phyloP scores from a whole-genome alignment of 768 basidiomycete genomes.

The Pleurotus platypus region DNA sequence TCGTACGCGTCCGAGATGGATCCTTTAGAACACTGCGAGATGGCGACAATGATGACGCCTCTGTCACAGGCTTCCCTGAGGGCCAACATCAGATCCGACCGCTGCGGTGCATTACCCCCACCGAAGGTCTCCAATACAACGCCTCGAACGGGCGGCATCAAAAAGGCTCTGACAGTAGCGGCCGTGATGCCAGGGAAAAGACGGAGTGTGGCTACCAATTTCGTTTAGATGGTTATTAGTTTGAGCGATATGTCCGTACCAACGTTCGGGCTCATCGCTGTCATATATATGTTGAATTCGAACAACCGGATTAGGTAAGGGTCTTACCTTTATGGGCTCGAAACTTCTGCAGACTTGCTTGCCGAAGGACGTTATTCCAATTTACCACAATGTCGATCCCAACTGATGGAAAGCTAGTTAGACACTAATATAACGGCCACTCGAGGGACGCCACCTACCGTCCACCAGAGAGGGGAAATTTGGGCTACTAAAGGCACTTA shows the following conservation, averaged over 20 bases:
- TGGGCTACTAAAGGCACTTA: slow-evolving; percentile 82
- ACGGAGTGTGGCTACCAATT: slow-evolving; percentile 62
- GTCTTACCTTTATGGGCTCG: slow-evolving; percentile 70
- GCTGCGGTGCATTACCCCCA: slow-evolving; percentile 88
- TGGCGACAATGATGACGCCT: slow-evolving; percentile 86
- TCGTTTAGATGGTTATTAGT: slow-evolving; percentile 1
- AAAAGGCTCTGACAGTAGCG: slow-evolving; percentile 70
- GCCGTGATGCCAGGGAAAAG: slow-evolving; percentile 86
- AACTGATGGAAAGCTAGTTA: slow-evolving; percentile 38
- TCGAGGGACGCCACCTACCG: slow-evolving; percentile 34
- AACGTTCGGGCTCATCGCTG: slow-evolving; percentile 80
- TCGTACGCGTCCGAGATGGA: slow-evolving; percentile 83
- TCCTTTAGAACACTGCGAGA: slow-evolving; percentile 87
- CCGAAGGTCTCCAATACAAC: slow-evolving; percentile 92
- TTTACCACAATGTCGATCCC: slow-evolving; percentile 89
- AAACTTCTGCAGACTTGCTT: slow-evolving; percentile 76
- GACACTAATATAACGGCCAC: slow-evolving; percentile 1
- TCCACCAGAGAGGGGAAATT: slow-evolving; percentile 82
- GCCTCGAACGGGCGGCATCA: slow-evolving; percentile 70
- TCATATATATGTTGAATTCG: not conserved
- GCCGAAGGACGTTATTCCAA: slow-evolving; percentile 85
- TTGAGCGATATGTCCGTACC: slow-evolving; percentile 40
- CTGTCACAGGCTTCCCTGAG: slow-evolving; percentile 79
- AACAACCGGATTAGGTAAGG: not conserved
- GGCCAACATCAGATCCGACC: slow-evolving; percentile 68